Base-by-base conservation (phyloP, 345 rosid genomes). In the Carallia brachiata region DNA sequence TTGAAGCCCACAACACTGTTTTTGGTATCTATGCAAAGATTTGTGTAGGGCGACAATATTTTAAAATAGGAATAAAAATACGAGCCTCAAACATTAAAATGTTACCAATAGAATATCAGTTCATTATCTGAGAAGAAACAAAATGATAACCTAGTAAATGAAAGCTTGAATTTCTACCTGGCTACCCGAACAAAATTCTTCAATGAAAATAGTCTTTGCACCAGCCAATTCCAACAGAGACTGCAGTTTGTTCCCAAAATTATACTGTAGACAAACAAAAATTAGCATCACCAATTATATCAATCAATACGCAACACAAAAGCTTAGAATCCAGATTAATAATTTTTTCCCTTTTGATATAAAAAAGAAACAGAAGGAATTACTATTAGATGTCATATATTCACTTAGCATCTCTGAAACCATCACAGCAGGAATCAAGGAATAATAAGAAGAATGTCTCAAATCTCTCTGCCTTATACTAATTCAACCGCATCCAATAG, bases 121-220 rank as follows among this genome's bases (percentile, higher is more conserved):
- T 6, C 65, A 44, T 57, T n/a, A 47, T 44, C 19, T 56, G 56
- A 18, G 30, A 18, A 62, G 19, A 40, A 17, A 39, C 6, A 15
- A 55, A 58, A 23, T 2, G 2, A 12, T 6, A 55, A 1, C 31
- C 19, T 36, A 36, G 5, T 36, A 23, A 34, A 61, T 50, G 15
- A 54, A 70, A 58, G 61, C 63, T 19, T 56, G 5, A 56, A 56
- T 19, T 56, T 56, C 16, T 77, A 94, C 98, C 80, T 87, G 89
- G 81, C 88, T 90, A 79, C 70, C 82, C 68, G 95, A 81, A 80
- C 80, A 72, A 70, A 87, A 81, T 47, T 82, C 89, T 73, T 87
- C 79, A 58, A 79, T 27, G 28, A 68, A 75, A 67, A 84, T 62
- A 54, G 80, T 71, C 82, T 86, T 91, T 70, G 96, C 87, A 60